Base-by-base conservation (phyloP, 352 stramenopile genomes). In the Elongisporangium senticosum region DNA sequence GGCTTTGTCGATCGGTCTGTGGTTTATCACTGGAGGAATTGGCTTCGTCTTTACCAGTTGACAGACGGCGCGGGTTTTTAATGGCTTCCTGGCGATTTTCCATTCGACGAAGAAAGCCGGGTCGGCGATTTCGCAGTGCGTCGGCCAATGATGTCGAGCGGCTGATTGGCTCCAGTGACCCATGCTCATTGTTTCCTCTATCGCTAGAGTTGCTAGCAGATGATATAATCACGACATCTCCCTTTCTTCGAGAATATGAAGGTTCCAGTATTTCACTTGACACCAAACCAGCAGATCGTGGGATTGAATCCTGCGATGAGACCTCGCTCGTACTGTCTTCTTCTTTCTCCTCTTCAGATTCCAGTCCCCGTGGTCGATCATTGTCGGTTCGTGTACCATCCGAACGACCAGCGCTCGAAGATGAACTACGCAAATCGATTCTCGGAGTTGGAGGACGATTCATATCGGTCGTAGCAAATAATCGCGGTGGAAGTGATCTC, bases 101-200 rank as follows among this genome's bases (percentile, higher is more conserved):
- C 3, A 62, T 61, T 2, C 67, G 77, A 17, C 59, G 58, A n/a
- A 68, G 64, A 51, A 89, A 90, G 11, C 66, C 52, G n/a, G 83
- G 78, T 57, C 90, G 79, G 3, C 75, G 79, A 28, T 59, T 60
- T 22, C 70, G 69, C 56, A 89, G 89, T 28, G 79, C 78, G 28
- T 89, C 83, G 4, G 83, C 78, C 6, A 92, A 58, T 14, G 79
- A 85, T 22, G 68, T 40, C 17, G 33, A 43, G 33, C 33, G 33
- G 11, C 33, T 43, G 33, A 4, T 22, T 3, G 53, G 43, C 10
- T 20, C 47, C 20, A 23, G 10, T 20, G 8, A 43, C 8, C 23
- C 33, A 17, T 13, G 13, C n/a, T 55, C 53, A 20, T 21, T 47
- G 47, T 40, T 59, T 22, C 39, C 33, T 20, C n/a, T 55, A 22